Conservation (phyloP, 169 alveolate species). For the Besnoitia besnoiti region DNA sequence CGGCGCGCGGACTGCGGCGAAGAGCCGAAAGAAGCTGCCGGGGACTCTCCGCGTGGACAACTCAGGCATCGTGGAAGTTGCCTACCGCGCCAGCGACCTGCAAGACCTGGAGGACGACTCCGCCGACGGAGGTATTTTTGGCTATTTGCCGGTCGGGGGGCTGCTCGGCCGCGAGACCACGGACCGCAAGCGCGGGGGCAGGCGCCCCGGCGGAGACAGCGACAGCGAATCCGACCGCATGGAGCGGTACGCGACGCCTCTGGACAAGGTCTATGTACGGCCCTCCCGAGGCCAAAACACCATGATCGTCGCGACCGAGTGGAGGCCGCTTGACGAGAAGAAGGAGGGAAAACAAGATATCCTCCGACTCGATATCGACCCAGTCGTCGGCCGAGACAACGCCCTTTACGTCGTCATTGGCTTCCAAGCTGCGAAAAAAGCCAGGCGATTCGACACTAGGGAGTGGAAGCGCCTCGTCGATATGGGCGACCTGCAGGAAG, state of each 20-base stretch:
- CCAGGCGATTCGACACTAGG: neutral
- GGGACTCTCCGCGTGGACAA: neutral
- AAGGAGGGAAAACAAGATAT: conserved; percentile 43
- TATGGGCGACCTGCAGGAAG: neutral
- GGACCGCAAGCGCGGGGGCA: neutral
- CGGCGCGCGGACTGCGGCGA: neutral
- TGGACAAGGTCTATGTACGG: conserved; percentile 12
- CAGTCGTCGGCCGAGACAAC: conserved; percentile 55
- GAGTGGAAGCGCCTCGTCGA: neutral
- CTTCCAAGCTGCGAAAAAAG: conserved; percentile 45
- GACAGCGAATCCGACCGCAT: neutral
- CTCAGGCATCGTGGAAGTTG: neutral
- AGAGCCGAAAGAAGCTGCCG: neutral
- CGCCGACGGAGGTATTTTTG: neutral
- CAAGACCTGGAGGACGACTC: neutral
- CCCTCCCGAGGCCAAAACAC: conserved; percentile 50
- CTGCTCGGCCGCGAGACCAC: neutral
- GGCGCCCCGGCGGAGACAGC: no score
- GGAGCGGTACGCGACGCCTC: neutral
- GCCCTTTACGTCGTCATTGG: conserved; percentile 46
- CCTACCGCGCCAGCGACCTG: neutral
- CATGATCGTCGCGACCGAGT: conserved; percentile 32
- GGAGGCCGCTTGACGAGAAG: neutral
- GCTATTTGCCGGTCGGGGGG: neutral
- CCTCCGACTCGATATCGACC: conserved; percentile 58